Evolutionary conservation across 108 stramenopile species (phyloP).

Genomic region (Phaeodactylum tricornutum): DNA sequence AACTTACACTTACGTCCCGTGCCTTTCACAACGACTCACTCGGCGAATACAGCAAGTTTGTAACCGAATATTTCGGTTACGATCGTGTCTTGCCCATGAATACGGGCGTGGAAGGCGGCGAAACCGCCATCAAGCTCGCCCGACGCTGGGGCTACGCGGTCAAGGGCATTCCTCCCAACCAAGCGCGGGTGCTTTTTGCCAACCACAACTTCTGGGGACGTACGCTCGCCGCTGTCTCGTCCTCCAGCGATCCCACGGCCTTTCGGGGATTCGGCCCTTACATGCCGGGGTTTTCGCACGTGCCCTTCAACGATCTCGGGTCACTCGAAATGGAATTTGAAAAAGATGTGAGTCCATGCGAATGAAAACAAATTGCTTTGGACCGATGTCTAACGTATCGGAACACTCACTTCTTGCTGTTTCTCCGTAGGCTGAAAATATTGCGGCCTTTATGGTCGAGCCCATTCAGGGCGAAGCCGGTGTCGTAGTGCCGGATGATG

Average conservation of each 20-base stretch:
- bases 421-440: slow-evolving; percentile 26
- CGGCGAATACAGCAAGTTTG: slow-evolving; percentile 86
- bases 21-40: slow-evolving; percentile 97
- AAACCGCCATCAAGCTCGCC: slow-evolving; percentile 95
- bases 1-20: slow-evolving; percentile 90
- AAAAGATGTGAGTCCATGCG: slow-evolving; percentile 35
- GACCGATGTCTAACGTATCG: not conserved
- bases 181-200: slow-evolving; percentile 90
- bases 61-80: slow-evolving; percentile 88
- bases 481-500: slow-evolving; percentile 95
- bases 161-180: slow-evolving; percentile 86
- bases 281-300: slow-evolving; percentile 88
- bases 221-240: slow-evolving; percentile 96
- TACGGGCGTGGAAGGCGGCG: slow-evolving; percentile 98
- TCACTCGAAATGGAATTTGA: slow-evolving; percentile 81
- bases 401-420: not conserved
- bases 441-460: slow-evolving; percentile 98
- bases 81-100: slow-evolving; percentile 99
- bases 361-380: not conserved
- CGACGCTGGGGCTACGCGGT: slow-evolving; percentile 90
- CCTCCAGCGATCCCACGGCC: slow-evolving; percentile 90
- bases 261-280: slow-evolving; percentile 91
- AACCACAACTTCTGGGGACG: slow-evolving; percentile 99
- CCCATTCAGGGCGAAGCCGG: slow-evolving; percentile 99
- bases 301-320: slow-evolving; percentile 84